Conservation (phyloP, 768 basidiomycete genomes). For the Tulasnella calospora region DNA sequence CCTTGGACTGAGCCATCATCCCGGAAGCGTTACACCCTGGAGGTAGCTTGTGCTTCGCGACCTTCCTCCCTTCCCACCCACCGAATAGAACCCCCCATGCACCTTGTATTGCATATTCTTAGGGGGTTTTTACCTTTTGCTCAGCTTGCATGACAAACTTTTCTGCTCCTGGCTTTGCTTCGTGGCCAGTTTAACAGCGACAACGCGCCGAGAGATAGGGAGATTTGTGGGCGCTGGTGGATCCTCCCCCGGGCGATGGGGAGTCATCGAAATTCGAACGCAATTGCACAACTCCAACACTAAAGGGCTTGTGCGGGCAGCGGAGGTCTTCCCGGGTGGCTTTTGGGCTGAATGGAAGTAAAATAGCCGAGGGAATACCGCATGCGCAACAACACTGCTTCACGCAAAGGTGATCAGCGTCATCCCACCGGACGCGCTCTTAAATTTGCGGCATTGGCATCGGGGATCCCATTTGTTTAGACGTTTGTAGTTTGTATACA, state of each 20-base stretch:
- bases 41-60: neutral
- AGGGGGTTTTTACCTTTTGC: constrained; percentile 1
- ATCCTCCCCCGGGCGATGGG: neutral
- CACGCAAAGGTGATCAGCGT: neutral
- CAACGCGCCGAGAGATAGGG: neutral
- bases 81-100: neutral
- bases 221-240: neutral
- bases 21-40: constrained; percentile 2
- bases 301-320: neutral
- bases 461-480: neutral
- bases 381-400: neutral
- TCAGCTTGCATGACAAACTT: neutral
- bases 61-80: neutral
- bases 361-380: constrained; percentile 9
- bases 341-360: neutral
- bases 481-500: neutral
- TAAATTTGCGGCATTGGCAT: neutral
- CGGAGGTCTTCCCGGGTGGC: neutral
- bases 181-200: no score
- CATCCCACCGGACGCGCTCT: neutral
- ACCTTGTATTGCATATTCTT: neutral
- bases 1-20: neutral
- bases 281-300: neutral
- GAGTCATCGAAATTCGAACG: neutral
- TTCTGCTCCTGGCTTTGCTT: no score